Evolutionary conservation across 352 stramenopile species (phyloP), one percentile per base, ranked within the genome.

Genomic region (Phytophthora macrochlamydospora): DNA sequence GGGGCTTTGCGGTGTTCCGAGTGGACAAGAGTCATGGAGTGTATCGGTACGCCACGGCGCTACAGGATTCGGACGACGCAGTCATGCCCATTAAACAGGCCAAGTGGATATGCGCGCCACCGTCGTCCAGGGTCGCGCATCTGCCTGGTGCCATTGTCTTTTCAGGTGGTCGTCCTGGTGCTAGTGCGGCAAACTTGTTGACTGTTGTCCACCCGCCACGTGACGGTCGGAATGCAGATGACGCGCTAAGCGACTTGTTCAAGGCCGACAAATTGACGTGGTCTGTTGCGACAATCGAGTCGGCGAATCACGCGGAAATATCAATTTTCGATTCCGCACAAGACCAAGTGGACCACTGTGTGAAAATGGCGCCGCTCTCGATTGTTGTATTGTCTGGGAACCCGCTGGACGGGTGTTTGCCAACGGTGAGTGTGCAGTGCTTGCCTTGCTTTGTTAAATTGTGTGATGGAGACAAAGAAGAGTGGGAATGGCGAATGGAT

Each of bases 361-460:
- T 64, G 14, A 81, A 83, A 51, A 59, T 80, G 7, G 80, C 84
- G 0, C 86, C 86, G 29, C 71, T 94, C 13, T 87, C 86, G 2
- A 51, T 83, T 7, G 76, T 93, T 32, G 38, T 92, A 33, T 70
- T 94, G 0, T 89, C 83, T 0, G 86, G 86, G 9, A 90, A 93
- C 42, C 83, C 84, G n/a, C 43, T 94, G 7, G 86, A 92, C 30
- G 86, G 86, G 8, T 81, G 78, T 42, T 75, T 90, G 32, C 84
- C 86, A 1, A 62, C 59, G 1, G 65, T 94, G 31, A 88, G 76
- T 46, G 74, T 94, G 18, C 81, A 92, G 30, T 68, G 65, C 29
- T 61, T 94, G n/a, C 84, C 82, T 7, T 89, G 79, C 52, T 90
- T 87, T 42, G 62, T 91, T 14, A 79, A 76, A 7, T 53, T 88